Base-by-base conservation (phyloP, 2,329 filamentous ascomycete species). In the Penicillium janthinellum region DNA sequence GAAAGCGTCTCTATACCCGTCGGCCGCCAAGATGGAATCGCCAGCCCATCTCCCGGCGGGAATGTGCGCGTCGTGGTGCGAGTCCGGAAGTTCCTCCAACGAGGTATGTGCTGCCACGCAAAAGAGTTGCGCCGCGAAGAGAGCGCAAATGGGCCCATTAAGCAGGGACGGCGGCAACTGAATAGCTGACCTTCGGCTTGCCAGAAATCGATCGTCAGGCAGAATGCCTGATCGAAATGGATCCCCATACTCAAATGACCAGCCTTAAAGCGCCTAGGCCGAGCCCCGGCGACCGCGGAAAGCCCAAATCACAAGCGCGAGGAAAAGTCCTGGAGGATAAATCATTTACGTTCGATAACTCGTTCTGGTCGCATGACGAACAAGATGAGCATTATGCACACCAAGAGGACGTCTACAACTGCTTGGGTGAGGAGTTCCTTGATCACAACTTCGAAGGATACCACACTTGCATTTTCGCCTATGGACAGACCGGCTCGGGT, bases 391-490 rank as follows among this genome's bases (percentile, higher is more conserved):
- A 97, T 78, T 99, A 97, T 74, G 93, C 95, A 3, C 85, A 89
- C 62, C 95, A 99, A 75, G 91, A 92, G 70, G 91, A 97, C 70
- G 90, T 99, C 57, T 98, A 99, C 82, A 91, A 95, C 71, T 90
- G 90, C 60, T 84, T 99, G 25, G 95, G 95, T 57, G 92, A 97
- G 75, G 95, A 98, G 73, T 98, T 99, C 68, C 84, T 99, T 63
- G 95, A 99, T 77, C 95, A 99, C 83, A 99, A 99, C 79, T 99
- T 99, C 71, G 93, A 97, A 74, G 95, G 95, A 64, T 99, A 99
- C 80, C 94, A 99, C 78, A 99, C 95, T 0, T 99, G 95, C 77
- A 99, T 99, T 68, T 98, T 99, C 73, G 95, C 95, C 61, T 98
- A 99, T 72, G 95, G 95, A 11, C 95, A 99, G 81, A 99, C 95